These are phyloP conservation scores for Anacardium occidentale DNA, from an alignment of 345 rosid genomes.

Conservation along the genomic window DNA sequence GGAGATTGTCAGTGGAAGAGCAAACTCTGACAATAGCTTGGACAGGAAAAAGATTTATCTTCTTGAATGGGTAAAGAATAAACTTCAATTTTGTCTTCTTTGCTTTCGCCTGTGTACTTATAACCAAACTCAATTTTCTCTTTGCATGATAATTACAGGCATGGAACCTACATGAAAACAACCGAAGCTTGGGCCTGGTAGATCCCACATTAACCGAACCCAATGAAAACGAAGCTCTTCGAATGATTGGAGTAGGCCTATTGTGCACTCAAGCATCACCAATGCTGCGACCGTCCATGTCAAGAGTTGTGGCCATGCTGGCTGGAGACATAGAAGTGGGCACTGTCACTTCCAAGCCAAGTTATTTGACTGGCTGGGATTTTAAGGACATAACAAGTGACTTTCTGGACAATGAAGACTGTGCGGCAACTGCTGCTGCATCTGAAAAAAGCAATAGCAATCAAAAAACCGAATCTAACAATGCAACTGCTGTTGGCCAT, in stretches of 20 bases:
- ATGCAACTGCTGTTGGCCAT: not conserved
- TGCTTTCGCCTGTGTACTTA: not conserved
- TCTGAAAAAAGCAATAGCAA: not conserved
- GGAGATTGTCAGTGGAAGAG: constrained; percentile 33
- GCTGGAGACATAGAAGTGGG: constrained; percentile 32
- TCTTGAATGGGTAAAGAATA: constrained; percentile 29
- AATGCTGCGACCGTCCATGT: constrained; percentile 30
- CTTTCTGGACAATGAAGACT: constrained; percentile 13
- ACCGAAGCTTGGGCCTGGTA: constrained; percentile 21
- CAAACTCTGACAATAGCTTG: constrained; percentile 17
- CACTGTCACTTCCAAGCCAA: constrained; percentile 26
- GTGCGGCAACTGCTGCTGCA: not conserved
- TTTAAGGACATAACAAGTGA: constrained; percentile 14
- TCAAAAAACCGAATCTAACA: not conserved
- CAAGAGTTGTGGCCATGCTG: constrained; percentile 35
- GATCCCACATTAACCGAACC: constrained; percentile 25
- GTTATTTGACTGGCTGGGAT: constrained; percentile 34
- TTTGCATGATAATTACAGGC: too few relatives aligned
- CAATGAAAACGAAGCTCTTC: constrained; percentile 27
- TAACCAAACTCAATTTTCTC: not conserved
- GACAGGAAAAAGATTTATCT: constrained; percentile 21
- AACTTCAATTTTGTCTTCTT: not conserved
- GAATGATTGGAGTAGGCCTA: constrained; percentile 32
- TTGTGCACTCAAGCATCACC: constrained; percentile 42
- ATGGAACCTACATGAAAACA: constrained; percentile 24